Conservation (phyloP, 2,329 filamentous ascomycete genomes). For the Leptographium galeiforme region DNA sequence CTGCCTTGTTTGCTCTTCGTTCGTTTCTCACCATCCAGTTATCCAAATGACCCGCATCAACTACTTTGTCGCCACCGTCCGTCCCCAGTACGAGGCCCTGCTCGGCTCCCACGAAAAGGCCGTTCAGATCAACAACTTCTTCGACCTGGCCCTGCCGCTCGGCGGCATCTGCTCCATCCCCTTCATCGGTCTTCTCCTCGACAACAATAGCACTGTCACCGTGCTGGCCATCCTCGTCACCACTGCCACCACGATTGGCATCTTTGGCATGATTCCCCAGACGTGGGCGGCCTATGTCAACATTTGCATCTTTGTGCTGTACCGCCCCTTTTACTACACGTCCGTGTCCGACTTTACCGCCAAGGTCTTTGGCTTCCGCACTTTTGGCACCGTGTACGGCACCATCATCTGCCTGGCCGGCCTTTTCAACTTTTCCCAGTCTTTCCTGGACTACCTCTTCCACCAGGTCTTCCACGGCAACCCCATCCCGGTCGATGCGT, state of each 20-base stretch:
- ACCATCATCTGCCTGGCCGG: conserved; percentile 78
- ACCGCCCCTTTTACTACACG: conserved; percentile 83
- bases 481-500: conserved; percentile 64
- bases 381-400: conserved; percentile 89
- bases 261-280: conserved; percentile 60
- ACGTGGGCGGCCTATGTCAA: conserved; percentile 62
- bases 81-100: conserved; percentile 67
- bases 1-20: not conserved
- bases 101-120: conserved; percentile 49
- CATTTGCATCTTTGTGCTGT: conserved; percentile 66
- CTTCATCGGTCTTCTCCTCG: conserved; percentile 70
- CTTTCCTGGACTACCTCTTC: conserved; percentile 64
- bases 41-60: conserved; percentile 74
- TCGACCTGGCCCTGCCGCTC: conserved; percentile 65
- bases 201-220: conserved; percentile 58
- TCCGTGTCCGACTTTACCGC: conserved; percentile 79
- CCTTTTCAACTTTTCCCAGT: conserved; percentile 72
- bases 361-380: conserved; percentile 85
- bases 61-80: conserved; percentile 81
- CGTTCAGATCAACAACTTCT: conserved; percentile 64
- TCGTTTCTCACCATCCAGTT: conserved; percentile 19
- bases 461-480: conserved; percentile 58
- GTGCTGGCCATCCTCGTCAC: conserved; percentile 59
- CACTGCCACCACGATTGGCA: conserved; percentile 60
- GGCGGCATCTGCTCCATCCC: conserved; percentile 77